These are phyloP conservation scores for Circinella umbellata DNA, from an alignment of 371 early-diverging fungal genomes.

Conservation along the genomic window DNA sequence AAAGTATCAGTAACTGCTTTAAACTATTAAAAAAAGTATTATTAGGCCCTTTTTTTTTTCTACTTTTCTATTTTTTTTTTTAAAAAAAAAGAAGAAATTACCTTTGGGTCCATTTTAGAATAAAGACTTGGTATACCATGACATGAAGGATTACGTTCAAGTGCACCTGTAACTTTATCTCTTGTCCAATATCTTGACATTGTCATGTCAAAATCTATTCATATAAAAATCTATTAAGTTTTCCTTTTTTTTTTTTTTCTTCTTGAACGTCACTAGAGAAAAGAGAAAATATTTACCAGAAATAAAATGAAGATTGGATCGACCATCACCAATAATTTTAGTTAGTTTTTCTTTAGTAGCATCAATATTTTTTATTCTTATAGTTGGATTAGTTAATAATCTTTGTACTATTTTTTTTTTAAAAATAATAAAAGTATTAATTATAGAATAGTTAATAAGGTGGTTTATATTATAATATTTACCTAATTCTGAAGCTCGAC, in stretches of 20 bases:
- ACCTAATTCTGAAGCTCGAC: slow-evolving; percentile 3
- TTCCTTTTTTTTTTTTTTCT: too few relatives aligned
- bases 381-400: slow-evolving; percentile 39
- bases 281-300: slow-evolving; percentile 42
- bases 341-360: slow-evolving; percentile 42
- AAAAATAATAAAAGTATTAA: too few relatives aligned
- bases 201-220: slow-evolving; percentile 79
- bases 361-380: slow-evolving; percentile 40
- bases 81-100: slow-evolving; percentile 10
- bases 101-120: slow-evolving; percentile 47
- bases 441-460: not conserved
- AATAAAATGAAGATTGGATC: slow-evolving; percentile 58
- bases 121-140: slow-evolving; percentile 65
- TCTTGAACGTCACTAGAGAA: not conserved
- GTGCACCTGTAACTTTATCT: slow-evolving; percentile 49
- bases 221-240: too few relatives aligned
- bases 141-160: slow-evolving; percentile 60
- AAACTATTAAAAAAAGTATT: slow-evolving; percentile 34
- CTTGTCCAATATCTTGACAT: slow-evolving; percentile 68
- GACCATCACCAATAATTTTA: slow-evolving; percentile 57
- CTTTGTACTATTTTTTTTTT: slow-evolving; percentile 42
- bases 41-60: slow-evolving; percentile 9
- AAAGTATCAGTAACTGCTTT: slow-evolving; percentile 48
- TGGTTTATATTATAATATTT: not conserved
- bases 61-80: not conserved